A percentile compares a stretch with the other conserved stretches of the same genome.
phyloP scores from a whole-genome alignment of 1,139 yeast genomes.

The Pichiaceae sp. region DNA sequence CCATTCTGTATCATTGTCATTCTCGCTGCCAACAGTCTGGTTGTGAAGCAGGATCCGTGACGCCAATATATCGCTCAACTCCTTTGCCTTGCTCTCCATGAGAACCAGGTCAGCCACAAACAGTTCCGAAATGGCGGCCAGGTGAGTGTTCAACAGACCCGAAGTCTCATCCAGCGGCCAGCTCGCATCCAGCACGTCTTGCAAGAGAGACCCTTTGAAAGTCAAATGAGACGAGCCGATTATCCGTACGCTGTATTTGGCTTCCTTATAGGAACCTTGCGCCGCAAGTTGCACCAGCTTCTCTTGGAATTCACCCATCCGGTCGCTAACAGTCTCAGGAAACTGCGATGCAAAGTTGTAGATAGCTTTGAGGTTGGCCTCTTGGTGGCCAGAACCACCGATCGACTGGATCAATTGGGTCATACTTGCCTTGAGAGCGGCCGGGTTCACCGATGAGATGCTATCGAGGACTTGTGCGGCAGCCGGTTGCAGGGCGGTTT shows the following conservation, averaged over 20 bases:
- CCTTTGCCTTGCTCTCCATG: slow-evolving; percentile 39
- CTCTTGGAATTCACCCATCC: slow-evolving; percentile 29
- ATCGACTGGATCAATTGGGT: slow-evolving; percentile 22
- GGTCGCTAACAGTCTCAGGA: slow-evolving; percentile 26
- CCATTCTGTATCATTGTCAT: slow-evolving; percentile 31
- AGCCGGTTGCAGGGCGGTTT: slow-evolving; percentile 25
- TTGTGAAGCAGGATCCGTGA: slow-evolving; percentile 54
- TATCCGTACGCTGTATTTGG: slow-evolving; percentile 57
- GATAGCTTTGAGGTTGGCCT: slow-evolving; percentile 47
- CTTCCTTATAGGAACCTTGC: slow-evolving; percentile 44
- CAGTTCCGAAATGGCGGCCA: slow-evolving; percentile 57
- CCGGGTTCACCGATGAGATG: slow-evolving; percentile 56
- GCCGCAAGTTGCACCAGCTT: slow-evolving; percentile 37
- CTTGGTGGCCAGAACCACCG: slow-evolving; percentile 5
- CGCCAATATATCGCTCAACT: slow-evolving; percentile 52
- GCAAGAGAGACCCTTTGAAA: slow-evolving; percentile 29
- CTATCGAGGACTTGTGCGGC: slow-evolving; percentile 51
- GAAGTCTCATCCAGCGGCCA: slow-evolving; percentile 40
- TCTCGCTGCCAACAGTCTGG: slow-evolving; percentile 18
- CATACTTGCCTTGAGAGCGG: slow-evolving; percentile 55
- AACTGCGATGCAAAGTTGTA: slow-evolving; percentile 48
- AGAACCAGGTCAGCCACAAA: slow-evolving; percentile 43
- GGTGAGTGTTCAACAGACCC: slow-evolving; percentile 40
- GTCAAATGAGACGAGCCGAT: slow-evolving; percentile 36
- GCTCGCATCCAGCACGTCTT: slow-evolving; percentile 32